A percentile compares a stretch with the other conserved stretches of the same genome.
Evolutionary conservation across 192 early-diverging fungal species (phyloP).

Genomic region (Linnemannia exigua): DNA sequence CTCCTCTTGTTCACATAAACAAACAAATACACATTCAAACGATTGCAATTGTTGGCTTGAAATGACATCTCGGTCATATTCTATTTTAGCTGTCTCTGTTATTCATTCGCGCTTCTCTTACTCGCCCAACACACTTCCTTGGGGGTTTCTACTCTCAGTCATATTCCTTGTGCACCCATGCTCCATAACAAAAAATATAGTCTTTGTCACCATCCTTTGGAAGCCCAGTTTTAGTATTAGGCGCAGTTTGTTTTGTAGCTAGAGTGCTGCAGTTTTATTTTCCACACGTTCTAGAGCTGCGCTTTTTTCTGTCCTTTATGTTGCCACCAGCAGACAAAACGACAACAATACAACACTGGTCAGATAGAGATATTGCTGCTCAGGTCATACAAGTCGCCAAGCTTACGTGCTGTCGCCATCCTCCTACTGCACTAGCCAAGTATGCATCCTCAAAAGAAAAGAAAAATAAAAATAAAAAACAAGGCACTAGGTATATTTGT

Average conservation of each 20-base stretch:
- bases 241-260: constrained; percentile 5
- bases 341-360: too few relatives aligned
- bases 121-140: background rate
- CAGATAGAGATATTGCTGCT: too few relatives aligned
- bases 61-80: too few relatives aligned
- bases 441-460: too few relatives aligned
- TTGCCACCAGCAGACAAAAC: background rate
- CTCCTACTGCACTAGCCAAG: too few relatives aligned
- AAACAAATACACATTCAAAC: too few relatives aligned
- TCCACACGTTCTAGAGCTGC: background rate
- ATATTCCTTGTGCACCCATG: constrained; percentile 27
- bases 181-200: constrained; percentile 9
- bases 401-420: too few relatives aligned
- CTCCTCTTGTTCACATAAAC: too few relatives aligned
- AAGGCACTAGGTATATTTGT: background rate
- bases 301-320: background rate
- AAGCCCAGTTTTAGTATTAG: background rate
- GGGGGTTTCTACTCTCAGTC: background rate
- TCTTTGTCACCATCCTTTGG: background rate
- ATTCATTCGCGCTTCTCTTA: background rate
- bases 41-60: too few relatives aligned
- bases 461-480: too few relatives aligned
- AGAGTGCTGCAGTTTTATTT: background rate
- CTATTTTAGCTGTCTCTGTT: background rate
- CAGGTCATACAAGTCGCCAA: too few relatives aligned